A percentile compares a stretch with the other conserved stretches of the same genome.
These are phyloP conservation scores for Hibiscus mutabilis DNA, from an alignment of 345 rosid genomes.

Conservation along the genomic window DNA sequence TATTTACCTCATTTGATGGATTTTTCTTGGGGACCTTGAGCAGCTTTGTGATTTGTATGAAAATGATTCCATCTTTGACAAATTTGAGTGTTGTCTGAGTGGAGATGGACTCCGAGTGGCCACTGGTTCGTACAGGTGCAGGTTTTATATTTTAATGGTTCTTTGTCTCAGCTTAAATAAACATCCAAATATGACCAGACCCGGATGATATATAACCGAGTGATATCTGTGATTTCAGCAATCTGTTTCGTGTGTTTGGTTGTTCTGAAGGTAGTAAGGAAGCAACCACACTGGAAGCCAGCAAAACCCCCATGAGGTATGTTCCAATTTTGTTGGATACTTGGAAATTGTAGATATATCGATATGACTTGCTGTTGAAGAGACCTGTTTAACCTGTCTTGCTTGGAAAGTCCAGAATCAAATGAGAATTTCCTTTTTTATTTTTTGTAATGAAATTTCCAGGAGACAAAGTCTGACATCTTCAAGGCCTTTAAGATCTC, in stretches of 20 bases:
- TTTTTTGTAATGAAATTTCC: not conserved
- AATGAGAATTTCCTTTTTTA: not conserved
- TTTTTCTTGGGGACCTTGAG: conserved; percentile 14
- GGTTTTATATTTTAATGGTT: conserved; percentile 11
- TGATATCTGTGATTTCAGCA: conserved; percentile 35
- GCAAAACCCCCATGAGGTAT: conserved; percentile 66
- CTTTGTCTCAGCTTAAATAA: not conserved
- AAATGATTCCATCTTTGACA: conserved; percentile 56
- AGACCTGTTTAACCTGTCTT: not conserved
- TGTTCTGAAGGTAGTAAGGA: conserved; percentile 45
- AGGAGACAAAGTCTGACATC: conserved; percentile 86
- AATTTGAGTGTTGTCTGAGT: conserved; percentile 93
- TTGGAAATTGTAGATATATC: not conserved
- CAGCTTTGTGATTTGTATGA: conserved; percentile 62
- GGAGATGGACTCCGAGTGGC: conserved; percentile 69
- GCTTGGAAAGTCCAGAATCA: not conserved
- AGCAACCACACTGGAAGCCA: conserved; percentile 84
- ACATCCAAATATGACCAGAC: not conserved
- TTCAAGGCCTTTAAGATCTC: conserved; percentile 68
- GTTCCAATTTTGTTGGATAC: not conserved
- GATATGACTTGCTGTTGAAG: not conserved
- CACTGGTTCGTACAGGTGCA: conserved; percentile 72
- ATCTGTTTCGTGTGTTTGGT: conserved; percentile 65
- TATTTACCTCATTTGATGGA: not conserved
- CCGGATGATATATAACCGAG: not conserved